Base-by-base conservation (phyloP, 1,139 yeast genomes). In the Magnusiomyces tetraspermus region DNA sequence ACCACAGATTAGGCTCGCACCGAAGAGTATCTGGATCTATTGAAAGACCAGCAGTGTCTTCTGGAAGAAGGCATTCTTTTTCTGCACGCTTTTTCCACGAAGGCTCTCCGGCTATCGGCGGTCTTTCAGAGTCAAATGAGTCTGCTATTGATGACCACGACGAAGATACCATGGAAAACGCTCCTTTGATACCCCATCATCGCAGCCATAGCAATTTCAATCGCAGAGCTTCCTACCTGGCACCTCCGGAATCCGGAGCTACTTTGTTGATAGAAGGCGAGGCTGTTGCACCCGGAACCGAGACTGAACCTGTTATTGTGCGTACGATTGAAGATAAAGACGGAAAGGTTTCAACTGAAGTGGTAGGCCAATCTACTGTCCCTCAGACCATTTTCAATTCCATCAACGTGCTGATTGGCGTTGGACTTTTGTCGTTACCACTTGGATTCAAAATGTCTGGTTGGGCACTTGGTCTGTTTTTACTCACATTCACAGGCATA, bases 371-470 rank as follows among this genome's bases (percentile, higher is more conserved):
- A 66, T 85, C 95, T 2, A 89, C 97, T 0, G 83, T 82, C 0
- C 84, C 90, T 0, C 97, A 90, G 66, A 90, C 97, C 0, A 72
- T 86, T 22, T 88, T 90, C 72, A 90, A 90, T 65, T 81, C 95
- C 2, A 82, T 89, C 53, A 90, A 90, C 65, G 85, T 89, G 0
- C 50, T 87, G 44, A 80, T 89, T 62, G 97, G 97, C 0, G 80
- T 90, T 47, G 97, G 96, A 2, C 76, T 90, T 62, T 74, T 90
- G 38, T 83, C 96, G 1, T 72, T 90, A 49, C 96, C 97, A 0
- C 75, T 84, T 60, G 97, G 92, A 0, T 71, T 90, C 58, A 78
- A 76, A 57, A 75, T 84, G 52, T 77, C 96, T 0, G 97, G 97
- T 0, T 84, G 95, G 89, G 65, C 83, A 2, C 55, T 79, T 21